phyloP scores from a whole-genome alignment of 768 basidiomycete genomes.

The Leccinellum rugosiceps region DNA sequence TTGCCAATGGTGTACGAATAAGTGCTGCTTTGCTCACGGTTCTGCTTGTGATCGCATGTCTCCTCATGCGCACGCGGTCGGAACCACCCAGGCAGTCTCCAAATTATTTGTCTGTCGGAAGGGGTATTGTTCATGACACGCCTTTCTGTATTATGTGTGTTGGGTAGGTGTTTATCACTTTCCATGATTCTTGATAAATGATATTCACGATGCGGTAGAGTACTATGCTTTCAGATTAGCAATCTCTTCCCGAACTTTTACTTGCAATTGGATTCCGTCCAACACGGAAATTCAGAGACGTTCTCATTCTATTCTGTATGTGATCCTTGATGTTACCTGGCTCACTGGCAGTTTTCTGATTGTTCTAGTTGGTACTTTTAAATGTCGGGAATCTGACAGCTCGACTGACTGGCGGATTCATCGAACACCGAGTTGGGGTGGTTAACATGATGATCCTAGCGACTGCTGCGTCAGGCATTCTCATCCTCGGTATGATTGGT shows the following conservation, averaged over 20 bases:
- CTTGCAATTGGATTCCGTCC: not conserved
- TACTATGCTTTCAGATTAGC: not conserved
- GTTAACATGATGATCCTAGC: not conserved
- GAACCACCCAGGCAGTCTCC: not conserved
- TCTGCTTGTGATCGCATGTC: not conserved
- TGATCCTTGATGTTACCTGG: not conserved
- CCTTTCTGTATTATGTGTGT: not conserved
- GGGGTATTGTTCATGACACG: not conserved
- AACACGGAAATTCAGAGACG: not conserved
- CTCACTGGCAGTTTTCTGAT: not conserved
- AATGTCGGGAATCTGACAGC: not conserved
- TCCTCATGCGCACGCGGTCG: not conserved
- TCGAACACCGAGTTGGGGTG: not conserved
- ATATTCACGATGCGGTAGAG: not conserved
- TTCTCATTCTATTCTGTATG: not conserved
- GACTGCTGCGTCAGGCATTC: not conserved
- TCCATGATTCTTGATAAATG: not conserved
- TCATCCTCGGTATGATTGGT: not conserved
- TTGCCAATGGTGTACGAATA: not conserved
- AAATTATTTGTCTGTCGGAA: not conserved
- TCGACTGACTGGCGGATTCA: not conserved
- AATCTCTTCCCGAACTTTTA: not conserved
- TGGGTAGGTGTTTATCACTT: not conserved
- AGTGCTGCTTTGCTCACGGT: not conserved
- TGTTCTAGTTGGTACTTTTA: not conserved